Conservation (phyloP, 208 protist species). For the Jaenimonas drosophilae region DNA sequence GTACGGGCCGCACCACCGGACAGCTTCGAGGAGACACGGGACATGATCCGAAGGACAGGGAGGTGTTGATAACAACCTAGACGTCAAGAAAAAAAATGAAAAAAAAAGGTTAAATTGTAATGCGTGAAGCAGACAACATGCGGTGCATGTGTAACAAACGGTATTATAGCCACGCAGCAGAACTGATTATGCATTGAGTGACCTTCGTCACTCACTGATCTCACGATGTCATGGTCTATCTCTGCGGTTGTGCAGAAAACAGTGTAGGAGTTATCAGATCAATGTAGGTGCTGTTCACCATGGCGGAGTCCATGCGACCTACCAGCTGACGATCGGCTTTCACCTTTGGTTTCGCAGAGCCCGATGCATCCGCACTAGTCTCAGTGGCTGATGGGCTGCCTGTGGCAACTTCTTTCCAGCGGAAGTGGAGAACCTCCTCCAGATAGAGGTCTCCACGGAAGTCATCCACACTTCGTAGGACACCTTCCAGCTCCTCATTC, state of each 20-base stretch:
- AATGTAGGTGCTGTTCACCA: constrained; percentile 69
- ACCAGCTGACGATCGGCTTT: constrained; percentile 23
- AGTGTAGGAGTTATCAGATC: constrained; percentile 52
- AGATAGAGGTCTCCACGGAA: constrained; percentile 63
- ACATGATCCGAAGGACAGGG: constrained; percentile 19
- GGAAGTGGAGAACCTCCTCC: constrained; percentile 57
- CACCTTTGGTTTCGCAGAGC: no score
- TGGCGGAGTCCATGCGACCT: constrained; percentile 25
- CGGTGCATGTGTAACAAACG: no score
- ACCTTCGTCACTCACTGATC: no score
- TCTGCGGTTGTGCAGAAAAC: constrained; percentile 13
- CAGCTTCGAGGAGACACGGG: constrained; percentile 35
- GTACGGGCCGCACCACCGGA: constrained; percentile 39
- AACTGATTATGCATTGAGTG: no score
- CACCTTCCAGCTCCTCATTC: constrained; percentile 54
- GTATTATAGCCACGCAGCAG: no score
- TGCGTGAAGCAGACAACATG: no score
- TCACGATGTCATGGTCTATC: no score
- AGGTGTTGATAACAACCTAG: no score
- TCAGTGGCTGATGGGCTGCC: not conserved
- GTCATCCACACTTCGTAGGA: constrained; percentile 46
- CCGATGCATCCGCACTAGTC: not conserved
- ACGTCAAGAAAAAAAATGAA: constrained; percentile 6
- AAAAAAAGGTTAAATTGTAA: constrained; percentile 2
- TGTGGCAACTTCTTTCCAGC: constrained; percentile 11